Percentiles rank a stretch among this genome's conserved stretches.
These are phyloP conservation scores for Pascua sp. DNA, from an alignment of 1,284 basidiomycete genomes.

Conservation along the genomic window DNA sequence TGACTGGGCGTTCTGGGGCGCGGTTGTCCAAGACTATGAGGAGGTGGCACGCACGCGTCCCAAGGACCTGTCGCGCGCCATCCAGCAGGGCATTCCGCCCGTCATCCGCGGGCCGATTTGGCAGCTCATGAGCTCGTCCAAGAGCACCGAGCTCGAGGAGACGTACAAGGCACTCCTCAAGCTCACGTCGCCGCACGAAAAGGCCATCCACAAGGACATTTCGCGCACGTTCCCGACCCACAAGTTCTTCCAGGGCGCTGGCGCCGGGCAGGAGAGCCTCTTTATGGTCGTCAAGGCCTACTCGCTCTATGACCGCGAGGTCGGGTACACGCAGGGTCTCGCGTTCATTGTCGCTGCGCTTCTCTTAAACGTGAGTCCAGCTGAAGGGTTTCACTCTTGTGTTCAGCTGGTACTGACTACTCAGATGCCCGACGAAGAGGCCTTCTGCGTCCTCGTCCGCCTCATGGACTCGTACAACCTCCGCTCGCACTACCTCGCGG, in stretches of 20 bases:
- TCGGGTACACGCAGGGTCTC: conserved; percentile 94
- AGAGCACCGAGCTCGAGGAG: conserved; percentile 80
- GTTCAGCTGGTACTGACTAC: conserved; percentile 3
- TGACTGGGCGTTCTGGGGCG: conserved; percentile 88
- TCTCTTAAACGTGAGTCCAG: conserved; percentile 71
- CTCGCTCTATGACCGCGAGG: conserved; percentile 89
- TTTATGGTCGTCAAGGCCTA: conserved; percentile 98
- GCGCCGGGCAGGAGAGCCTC: conserved; percentile 91
- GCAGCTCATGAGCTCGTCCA: conserved; percentile 96
- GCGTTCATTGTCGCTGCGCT: conserved; percentile 94
- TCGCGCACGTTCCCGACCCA: conserved; percentile 97
- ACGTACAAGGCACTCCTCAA: conserved; percentile 81
- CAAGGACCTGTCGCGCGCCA: conserved; percentile 78
- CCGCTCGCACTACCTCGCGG: conserved; percentile 91
- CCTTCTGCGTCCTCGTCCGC: conserved; percentile 91
- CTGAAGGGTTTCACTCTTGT: too few species aligned
- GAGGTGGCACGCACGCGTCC: conserved; percentile 72
- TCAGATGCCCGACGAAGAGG: conserved; percentile 98
- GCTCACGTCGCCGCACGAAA: conserved; percentile 82
- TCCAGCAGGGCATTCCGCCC: conserved; percentile 85
- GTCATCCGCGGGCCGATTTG: conserved; percentile 83
- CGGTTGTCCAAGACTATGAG: conserved; percentile 88
- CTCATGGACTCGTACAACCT: conserved; percentile 98
- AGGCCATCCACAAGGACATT: conserved; percentile 86
- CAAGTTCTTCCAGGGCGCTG: conserved; percentile 81